Percentiles rank a stretch among this genome's conserved stretches.
Evolutionary conservation across 768 basidiomycete species (phyloP).

Genomic region (Collybia nuda): DNA sequence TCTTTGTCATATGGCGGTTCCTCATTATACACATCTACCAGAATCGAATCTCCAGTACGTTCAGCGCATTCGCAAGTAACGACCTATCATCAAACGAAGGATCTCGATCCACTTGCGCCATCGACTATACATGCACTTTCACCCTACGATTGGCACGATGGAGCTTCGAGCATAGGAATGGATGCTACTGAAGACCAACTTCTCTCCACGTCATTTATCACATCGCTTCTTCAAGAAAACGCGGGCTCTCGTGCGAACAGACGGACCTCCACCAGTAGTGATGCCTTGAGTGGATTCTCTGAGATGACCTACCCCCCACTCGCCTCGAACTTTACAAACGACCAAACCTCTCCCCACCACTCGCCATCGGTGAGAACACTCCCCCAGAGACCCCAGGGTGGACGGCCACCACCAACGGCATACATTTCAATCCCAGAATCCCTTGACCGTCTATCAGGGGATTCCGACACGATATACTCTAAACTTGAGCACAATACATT

Average conservation of each 20-base stretch:
- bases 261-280: slow-evolving; percentile 33
- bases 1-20: slow-evolving; percentile 4
- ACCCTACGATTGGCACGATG: slow-evolving; percentile 61
- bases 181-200: slow-evolving; percentile 58
- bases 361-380: slow-evolving; percentile 8
- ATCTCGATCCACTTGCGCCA: slow-evolving; percentile 10
- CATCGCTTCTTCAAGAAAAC: slow-evolving; percentile 50
- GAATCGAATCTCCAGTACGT: neutral
- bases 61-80: neutral
- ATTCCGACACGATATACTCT: slow-evolving; percentile 41
- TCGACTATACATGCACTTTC: slow-evolving; percentile 25
- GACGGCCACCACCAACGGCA: slow-evolving; percentile 32
- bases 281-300: slow-evolving; percentile 49
- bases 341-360: slow-evolving; percentile 4
- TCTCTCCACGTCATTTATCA: slow-evolving; percentile 63
- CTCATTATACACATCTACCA: neutral
- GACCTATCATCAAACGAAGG: neutral
- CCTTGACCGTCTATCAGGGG: slow-evolving; percentile 25
- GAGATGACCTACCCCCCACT: slow-evolving; percentile 57
- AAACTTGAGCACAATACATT: slow-evolving; percentile 22
- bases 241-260: slow-evolving; percentile 24
- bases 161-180: slow-evolving; percentile 53
- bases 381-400: slow-evolving; percentile 15
- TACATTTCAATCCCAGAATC: slow-evolving; percentile 30
- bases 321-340: slow-evolving; percentile 14